A percentile compares a stretch with the other conserved stretches of the same genome.
These are phyloP conservation scores for Colletotrichum sp. DNA, from an alignment of 2,329 filamentous ascomycete genomes.

Conservation along the genomic window DNA sequence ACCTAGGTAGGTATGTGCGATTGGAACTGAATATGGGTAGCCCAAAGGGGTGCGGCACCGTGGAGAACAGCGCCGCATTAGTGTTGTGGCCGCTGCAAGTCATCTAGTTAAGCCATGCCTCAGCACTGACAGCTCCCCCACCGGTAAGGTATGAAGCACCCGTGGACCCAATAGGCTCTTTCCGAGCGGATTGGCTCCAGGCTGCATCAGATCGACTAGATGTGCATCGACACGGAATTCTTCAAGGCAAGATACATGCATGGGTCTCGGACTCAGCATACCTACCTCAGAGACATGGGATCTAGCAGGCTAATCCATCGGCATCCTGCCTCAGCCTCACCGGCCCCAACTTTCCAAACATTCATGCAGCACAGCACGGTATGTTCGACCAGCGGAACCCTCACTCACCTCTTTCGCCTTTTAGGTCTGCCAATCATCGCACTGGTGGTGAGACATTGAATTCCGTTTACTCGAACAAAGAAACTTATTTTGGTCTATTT, in stretches of 20 bases:
- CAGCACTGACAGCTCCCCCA: constrained; percentile 12
- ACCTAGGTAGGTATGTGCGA: background rate
- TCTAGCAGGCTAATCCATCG: background rate
- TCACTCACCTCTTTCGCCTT: background rate
- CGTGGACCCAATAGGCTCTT: background rate
- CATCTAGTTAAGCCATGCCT: constrained; percentile 3
- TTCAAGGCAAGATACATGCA: background rate
- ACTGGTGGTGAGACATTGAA: background rate
- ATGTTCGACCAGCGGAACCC: background rate
- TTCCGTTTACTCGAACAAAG: background rate
- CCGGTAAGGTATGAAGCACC: background rate
- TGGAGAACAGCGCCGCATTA: constrained; percentile 7
- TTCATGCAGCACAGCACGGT: background rate
- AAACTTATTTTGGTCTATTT: background rate
- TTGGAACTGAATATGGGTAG: background rate
- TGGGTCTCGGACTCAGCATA: background rate
- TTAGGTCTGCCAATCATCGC: background rate
- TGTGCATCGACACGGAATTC: background rate
- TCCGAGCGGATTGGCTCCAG: background rate
- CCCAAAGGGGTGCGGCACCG: background rate
- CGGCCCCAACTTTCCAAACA: background rate
- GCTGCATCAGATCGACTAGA: background rate
- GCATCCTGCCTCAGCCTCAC: background rate
- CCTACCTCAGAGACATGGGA: background rate
- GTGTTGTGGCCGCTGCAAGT: constrained; percentile 10